phyloP scores from a whole-genome alignment of 208 protist genomes.

The Wallacemonas sp. region DNA sequence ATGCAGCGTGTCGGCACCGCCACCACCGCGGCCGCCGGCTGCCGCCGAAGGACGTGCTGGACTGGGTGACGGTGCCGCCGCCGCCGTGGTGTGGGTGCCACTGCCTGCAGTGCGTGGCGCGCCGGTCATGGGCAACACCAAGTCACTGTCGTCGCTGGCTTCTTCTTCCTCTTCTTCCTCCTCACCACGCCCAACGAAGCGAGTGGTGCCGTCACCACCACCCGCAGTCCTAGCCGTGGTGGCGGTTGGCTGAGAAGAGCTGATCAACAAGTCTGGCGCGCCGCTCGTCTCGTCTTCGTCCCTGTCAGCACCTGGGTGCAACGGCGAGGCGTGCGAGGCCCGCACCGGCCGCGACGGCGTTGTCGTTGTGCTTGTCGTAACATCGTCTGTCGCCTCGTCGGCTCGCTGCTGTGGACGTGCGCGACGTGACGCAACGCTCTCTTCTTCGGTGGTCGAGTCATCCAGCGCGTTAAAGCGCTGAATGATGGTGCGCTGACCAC shows the following conservation, averaged over 20 bases:
- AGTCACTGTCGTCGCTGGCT: conserved; percentile 7
- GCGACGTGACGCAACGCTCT: conserved; percentile 7
- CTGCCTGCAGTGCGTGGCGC: not conserved
- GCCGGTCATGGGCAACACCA: conserved; percentile 17
- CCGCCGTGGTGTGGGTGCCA: not conserved
- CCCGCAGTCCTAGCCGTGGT: too few relatives aligned
- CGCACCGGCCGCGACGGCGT: not conserved
- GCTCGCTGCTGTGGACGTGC: conserved; percentile 2
- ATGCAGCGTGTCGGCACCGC: conserved; percentile 11
- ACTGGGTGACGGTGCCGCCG: not conserved
- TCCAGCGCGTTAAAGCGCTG: conserved; percentile 37
- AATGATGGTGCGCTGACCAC: conserved; percentile 17
- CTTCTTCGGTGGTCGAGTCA: conserved; percentile 24
- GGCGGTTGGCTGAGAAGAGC: too few relatives aligned
- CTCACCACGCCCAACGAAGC: too few relatives aligned
- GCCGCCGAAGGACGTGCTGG: not conserved
- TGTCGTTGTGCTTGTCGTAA: conserved; percentile 2
- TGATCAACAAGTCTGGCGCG: too few relatives aligned
- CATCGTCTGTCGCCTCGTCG: conserved; percentile 27
- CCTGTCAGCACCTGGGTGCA: too few relatives aligned
- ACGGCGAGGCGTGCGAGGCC: too few relatives aligned
- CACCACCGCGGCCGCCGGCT: not conserved
- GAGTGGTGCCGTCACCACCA: too few relatives aligned
- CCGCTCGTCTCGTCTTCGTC: too few relatives aligned
- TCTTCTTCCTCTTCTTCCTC: not conserved